Percentiles rank a stretch among this genome's conserved stretches.
phyloP scores from a whole-genome alignment of 2,329 filamentous ascomycete genomes.

The Graphilbum fragrans region DNA sequence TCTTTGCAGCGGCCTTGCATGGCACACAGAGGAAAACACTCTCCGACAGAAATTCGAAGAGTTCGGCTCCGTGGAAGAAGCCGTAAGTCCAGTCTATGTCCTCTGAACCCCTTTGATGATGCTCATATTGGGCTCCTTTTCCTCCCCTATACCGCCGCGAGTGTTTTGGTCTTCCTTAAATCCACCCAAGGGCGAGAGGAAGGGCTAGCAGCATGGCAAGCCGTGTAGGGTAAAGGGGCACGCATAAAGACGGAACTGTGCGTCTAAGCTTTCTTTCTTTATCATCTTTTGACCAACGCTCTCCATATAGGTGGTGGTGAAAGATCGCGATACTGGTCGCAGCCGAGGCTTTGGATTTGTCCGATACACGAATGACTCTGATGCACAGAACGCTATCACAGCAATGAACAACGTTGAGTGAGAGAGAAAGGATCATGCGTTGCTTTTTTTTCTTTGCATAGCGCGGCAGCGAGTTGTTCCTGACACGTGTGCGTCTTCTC shows the following conservation, averaged over 20 bases:
- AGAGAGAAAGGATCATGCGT: conserved; percentile 20
- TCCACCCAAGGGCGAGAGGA: neutral
- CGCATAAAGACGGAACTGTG: too few species aligned
- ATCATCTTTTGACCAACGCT: neutral
- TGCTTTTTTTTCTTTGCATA: neutral
- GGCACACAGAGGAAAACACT: conserved; percentile 89
- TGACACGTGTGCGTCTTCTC: conserved; percentile 7
- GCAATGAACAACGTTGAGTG: conserved; percentile 87
- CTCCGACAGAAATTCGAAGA: conserved; percentile 86
- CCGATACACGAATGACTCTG: conserved; percentile 64
- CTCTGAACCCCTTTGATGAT: neutral
- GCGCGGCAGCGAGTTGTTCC: conserved; percentile 9
- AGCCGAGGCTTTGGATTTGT: conserved; percentile 98
- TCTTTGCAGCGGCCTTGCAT: conserved; percentile 73
- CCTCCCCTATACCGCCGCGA: neutral
- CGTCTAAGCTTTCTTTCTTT: neutral
- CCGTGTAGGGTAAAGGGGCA: too few species aligned
- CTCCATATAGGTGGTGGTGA: conserved; percentile 70
- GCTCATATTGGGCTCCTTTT: neutral
- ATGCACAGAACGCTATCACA: conserved; percentile 65
- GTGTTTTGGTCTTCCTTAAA: neutral
- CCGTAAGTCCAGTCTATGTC: conserved; percentile 52
- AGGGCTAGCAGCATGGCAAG: too few species aligned
- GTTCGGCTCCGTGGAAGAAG: conserved; percentile 86
- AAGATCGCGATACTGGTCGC: conserved; percentile 91